Base-by-base conservation (phyloP, 2,329 filamentous ascomycete genomes). In the Colletotrichum filicis region DNA sequence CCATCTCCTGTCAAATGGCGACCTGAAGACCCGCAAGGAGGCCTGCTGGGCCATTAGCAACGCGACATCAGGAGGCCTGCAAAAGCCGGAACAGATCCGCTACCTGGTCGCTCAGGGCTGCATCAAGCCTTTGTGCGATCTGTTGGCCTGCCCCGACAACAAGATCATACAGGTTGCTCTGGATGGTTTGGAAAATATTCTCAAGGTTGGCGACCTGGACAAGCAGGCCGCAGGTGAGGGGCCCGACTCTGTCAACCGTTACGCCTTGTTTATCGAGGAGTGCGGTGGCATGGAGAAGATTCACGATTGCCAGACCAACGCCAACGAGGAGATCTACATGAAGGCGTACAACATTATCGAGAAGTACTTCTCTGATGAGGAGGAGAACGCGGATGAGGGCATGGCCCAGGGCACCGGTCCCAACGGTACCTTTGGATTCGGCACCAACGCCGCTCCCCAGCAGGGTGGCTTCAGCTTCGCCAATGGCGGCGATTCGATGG, bases 271-370 rank as follows among this genome's bases (percentile, higher is more conserved):
- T 86, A 99, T 99, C 77, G 97, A 99, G 86, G 97, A 99, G 85
- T 97, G 95, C 78, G 95, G 95, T 80, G 97, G 97, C 77, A 99
- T 99, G 97, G 97, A 98, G 88, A 98, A 98, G 92, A 98, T 99
- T 78, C 97, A 99, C 86, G 96, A 98, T 79, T 98, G 97, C 91
- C 97, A 99, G 89, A 98, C 97, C 88, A 99, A 99, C 80, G 96
- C 96, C 87, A 99, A 99, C 86, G 97, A 99, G 87, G 97, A 99
- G 86, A 99, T 99, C 79, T 99, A 99, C 90, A 98, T 99, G 96
- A 99, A 99, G 92, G 97, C 97, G 0, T 99, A 98, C 90, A 98
- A 97, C 90, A 99, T 99, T 85, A 99, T 99, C 78, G 97, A 99
- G 90, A 98, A 98, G 88, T 99, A 99, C 90, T 99, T 99, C 88